phyloP scores from a whole-genome alignment of 164 flowering plant genomes.

The Magnolia changhungtana region DNA sequence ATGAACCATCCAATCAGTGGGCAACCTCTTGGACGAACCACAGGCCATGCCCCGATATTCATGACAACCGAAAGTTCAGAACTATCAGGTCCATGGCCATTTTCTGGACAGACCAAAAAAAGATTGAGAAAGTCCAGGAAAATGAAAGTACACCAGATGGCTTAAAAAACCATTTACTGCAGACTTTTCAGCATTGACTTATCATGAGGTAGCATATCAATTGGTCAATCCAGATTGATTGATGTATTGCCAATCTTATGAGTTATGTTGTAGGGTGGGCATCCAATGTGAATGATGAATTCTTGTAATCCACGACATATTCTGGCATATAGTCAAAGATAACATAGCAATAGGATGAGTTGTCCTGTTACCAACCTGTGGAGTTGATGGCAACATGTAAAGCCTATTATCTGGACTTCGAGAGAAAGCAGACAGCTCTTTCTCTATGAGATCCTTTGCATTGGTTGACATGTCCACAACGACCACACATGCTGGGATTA shows the following conservation, averaged over 20 bases:
- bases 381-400: slow-evolving; percentile 95
- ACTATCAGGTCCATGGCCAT: neutral
- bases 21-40: neutral
- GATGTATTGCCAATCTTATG: no score
- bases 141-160: neutral
- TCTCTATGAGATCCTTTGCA: slow-evolving; percentile 85
- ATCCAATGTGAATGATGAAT: neutral
- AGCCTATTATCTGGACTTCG: slow-evolving; percentile 89
- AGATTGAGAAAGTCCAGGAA: neutral
- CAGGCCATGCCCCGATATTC: neutral
- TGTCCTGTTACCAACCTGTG: slow-evolving; percentile 55
- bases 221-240: no score
- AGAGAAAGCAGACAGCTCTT: slow-evolving; percentile 83
- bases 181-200: no score
- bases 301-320: neutral
- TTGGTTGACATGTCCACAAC: slow-evolving; percentile 63
- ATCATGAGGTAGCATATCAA: no score
- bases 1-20: neutral
- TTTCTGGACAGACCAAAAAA: neutral
- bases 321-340: neutral
- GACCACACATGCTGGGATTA: slow-evolving; percentile 78
- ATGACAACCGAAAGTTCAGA: neutral
- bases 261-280: neutral
- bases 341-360: neutral
- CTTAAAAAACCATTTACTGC: neutral